These are phyloP conservation scores for Arabis hirsuta DNA, from an alignment of 345 rosid genomes.

Conservation along the genomic window DNA sequence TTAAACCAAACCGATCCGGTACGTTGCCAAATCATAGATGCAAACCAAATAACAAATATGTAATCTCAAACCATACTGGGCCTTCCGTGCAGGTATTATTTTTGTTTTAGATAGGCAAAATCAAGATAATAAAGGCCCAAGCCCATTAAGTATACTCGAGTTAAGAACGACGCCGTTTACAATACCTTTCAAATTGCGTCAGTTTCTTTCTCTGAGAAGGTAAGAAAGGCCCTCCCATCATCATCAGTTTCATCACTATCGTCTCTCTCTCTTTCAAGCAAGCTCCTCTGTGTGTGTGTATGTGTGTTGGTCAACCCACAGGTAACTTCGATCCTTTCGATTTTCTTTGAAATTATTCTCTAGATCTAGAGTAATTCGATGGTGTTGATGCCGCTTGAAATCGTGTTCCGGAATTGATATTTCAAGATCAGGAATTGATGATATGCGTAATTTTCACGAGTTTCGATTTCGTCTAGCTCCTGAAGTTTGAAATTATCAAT, in stretches of 20 bases:
- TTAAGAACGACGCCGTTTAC: neutral
- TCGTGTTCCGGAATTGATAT: slow-evolving; percentile 4
- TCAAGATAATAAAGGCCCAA: neutral
- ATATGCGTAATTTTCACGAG: neutral
- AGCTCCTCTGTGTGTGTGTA: slow-evolving; percentile 12
- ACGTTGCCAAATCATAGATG: too few species aligned
- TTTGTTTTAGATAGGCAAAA: neutral
- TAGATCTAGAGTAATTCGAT: neutral
- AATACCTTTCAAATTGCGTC: neutral
- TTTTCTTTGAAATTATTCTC: neutral
- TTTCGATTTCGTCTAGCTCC: slow-evolving; percentile 11
- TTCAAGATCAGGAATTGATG: neutral
- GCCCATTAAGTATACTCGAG: neutral
- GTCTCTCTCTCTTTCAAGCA: slow-evolving; percentile 10
- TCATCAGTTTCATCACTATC: slow-evolving; percentile 15
- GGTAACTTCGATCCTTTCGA: slow-evolving; percentile 29
- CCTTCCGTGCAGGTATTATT: neutral
- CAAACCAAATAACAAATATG: too few species aligned
- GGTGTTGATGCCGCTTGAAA: neutral
- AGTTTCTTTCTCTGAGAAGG: slow-evolving; percentile 8
- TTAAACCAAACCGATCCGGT: too few species aligned
- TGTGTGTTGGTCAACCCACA: slow-evolving; percentile 26
- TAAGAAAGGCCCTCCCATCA: slow-evolving; percentile 12
- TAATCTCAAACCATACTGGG: neutral
- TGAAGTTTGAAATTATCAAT: slow-evolving; percentile 9